These are phyloP conservation scores for Vaccinium macrocarpon DNA, from an alignment of 148 eudicot species.

Conservation along the genomic window DNA sequence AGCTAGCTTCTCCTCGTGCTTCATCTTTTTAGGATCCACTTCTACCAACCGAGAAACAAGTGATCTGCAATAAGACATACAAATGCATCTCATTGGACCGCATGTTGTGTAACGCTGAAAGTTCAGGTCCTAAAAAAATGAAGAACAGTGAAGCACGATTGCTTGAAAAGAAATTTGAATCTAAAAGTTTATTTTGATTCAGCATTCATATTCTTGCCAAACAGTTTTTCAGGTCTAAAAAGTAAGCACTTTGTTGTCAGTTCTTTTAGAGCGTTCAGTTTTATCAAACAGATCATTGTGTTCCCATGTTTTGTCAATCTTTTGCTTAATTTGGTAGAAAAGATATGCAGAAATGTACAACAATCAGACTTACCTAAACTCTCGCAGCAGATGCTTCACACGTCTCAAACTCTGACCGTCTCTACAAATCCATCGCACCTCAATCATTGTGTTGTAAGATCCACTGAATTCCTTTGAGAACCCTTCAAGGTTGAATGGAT, in stretches of 20 bases:
- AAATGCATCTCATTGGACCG: neutral
- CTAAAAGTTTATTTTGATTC: neutral
- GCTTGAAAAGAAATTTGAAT: neutral
- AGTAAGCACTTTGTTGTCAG: neutral
- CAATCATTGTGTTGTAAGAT: constrained; percentile 47
- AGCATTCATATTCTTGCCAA: neutral
- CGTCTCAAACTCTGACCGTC: constrained; percentile 40
- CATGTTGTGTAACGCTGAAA: neutral
- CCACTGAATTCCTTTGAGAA: constrained; percentile 44
- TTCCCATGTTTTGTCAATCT: neutral
- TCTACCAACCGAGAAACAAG: constrained; percentile 58
- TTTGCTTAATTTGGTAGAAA: neutral
- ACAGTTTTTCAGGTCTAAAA: neutral
- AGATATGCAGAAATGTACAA: neutral
- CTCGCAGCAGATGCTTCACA: constrained; percentile 56
- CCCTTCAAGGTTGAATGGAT: constrained; percentile 34
- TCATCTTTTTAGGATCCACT: constrained; percentile 66
- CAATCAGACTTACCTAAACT: constrained; percentile 47
- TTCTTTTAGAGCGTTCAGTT: neutral
- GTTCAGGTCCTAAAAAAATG: neutral
- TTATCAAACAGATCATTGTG: neutral
- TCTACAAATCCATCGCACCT: constrained; percentile 52
- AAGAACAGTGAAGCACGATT: neutral
- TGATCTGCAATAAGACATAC: constrained; percentile 45
- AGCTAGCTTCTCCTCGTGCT: constrained; percentile 82